Evolutionary conservation across 169 alveolate genomes (phyloP), one percentile per base, ranked within the genome.

Genomic region (Cryptosporidium sp.): DNA sequence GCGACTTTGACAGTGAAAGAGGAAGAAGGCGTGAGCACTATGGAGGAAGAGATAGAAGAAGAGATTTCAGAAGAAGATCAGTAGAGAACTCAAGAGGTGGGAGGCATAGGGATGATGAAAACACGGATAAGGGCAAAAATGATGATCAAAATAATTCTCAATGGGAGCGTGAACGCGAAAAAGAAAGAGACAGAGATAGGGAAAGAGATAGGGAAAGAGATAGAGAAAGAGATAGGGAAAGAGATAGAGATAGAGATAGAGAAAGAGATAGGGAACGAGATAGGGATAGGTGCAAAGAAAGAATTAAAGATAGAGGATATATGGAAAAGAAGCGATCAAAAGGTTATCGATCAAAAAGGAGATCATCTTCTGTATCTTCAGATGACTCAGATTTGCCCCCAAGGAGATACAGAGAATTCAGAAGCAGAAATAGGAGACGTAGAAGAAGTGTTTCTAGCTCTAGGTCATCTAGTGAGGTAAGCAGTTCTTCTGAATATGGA

Each of bases 241-340:
- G 87, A 21, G 87, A 80, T 2, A 60, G 60, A 60, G 89, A 42
- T 0, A 80, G 89, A 51, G 75, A 60, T 10, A 80, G 89, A 12
- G 75, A 80, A 4, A 80, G 80, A 80, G 87, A 80, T 14, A 37
- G 87, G 23, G 87, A 80, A 62, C 37, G 87, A 3, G 87, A 80
- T 0, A 52, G 72, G 35, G 87, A 80, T 61, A 21, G 87, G 26
- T 67, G 26, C 3, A 60, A 75, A 80, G 89, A 65, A 0, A n/a
- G 69, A 42, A 75, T 29, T 14, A 65, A 52, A 45, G 89, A 80
- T 1, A 23, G 89, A 23, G 89, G 75, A 16, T 80, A 60, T 21
- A 3, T 51, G 60, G 75, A 53, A 7, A 62, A 67, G 39, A 80
- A 67, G 37, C 62, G 44, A 51, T 9, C 67, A 5, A 69, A 67